A percentile compares a stretch with the other conserved stretches of the same genome.
phyloP scores from a whole-genome alignment of 768 basidiomycete species.

The Boletus sp. region DNA sequence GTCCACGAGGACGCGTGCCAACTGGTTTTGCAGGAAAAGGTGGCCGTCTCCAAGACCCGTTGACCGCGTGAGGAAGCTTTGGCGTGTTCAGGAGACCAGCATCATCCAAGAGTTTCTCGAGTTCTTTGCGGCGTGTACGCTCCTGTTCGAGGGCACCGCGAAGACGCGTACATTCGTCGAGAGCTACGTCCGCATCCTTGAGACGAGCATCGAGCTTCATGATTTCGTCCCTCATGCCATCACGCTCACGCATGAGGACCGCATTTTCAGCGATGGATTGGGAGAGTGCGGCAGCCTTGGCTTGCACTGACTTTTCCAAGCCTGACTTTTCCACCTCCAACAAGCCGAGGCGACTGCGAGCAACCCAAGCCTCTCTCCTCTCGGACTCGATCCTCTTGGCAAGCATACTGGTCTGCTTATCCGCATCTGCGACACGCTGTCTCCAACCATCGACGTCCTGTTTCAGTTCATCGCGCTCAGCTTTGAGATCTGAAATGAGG shows the following conservation, averaged over 20 bases:
- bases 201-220: conserved; percentile 30
- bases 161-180: conserved; percentile 28
- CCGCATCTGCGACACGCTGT: conserved; percentile 68
- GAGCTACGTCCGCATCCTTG: conserved; percentile 24
- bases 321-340: conserved; percentile 65
- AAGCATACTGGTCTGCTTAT: conserved; percentile 64
- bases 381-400: conserved; percentile 72
- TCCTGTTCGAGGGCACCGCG: conserved; percentile 38
- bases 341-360: conserved; percentile 66
- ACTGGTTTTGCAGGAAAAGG: conserved; percentile 21
- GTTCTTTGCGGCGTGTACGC: conserved; percentile 38
- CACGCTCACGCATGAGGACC: conserved; percentile 25
- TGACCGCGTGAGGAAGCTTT: conserved; percentile 25
- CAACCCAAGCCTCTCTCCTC: conserved; percentile 78
- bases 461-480: conserved; percentile 85
- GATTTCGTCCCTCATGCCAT: conserved; percentile 29
- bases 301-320: conserved; percentile 47
- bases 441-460: conserved; percentile 89
- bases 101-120: conserved; percentile 53
- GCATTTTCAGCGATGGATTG: conserved; percentile 28
- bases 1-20: conserved; percentile 40
- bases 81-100: conserved; percentile 45
- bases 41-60: conserved; percentile 13
- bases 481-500: conserved; percentile 73
- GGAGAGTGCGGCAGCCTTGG: conserved; percentile 29